These are phyloP conservation scores for Boletellus emodensis DNA, from an alignment of 768 basidiomycete species.

Conservation along the genomic window DNA sequence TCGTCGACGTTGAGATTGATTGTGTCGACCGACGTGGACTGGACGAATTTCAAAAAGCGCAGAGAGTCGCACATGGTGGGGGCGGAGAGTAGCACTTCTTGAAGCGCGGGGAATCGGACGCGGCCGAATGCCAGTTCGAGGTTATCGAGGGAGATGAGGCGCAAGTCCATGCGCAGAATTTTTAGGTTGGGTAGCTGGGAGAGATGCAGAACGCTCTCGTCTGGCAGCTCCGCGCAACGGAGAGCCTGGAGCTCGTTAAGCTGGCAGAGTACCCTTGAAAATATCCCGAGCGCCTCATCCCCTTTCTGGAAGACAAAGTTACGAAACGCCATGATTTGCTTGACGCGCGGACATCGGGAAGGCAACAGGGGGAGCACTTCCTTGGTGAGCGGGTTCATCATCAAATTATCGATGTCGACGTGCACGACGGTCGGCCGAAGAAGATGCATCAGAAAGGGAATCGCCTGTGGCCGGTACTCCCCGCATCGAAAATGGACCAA, in stretches of 20 bases:
- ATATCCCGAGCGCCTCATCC: conserved; percentile 21
- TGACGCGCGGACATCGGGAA: conserved; percentile 22
- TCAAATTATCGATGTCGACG: conserved; percentile 28
- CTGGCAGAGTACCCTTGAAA: conserved; percentile 22
- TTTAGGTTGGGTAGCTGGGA: conserved; percentile 18
- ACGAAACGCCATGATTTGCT: conserved; percentile 27
- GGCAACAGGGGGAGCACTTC: conserved; percentile 19
- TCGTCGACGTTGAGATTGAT: conserved; percentile 32
- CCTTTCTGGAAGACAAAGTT: conserved; percentile 26
- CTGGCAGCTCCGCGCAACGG: conserved; percentile 27
- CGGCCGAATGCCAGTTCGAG: conserved; percentile 14
- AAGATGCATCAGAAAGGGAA: conserved; percentile 23
- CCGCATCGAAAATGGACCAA: conserved; percentile 28
- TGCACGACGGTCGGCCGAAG: conserved; percentile 24
- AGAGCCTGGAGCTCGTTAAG: conserved; percentile 20
- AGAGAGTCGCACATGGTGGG: conserved; percentile 22
- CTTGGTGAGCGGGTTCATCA: conserved; percentile 21
- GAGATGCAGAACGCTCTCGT: conserved; percentile 21
- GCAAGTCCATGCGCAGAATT: conserved; percentile 26
- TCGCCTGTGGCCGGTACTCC: conserved; percentile 20
- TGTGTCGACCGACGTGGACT: conserved; percentile 27
- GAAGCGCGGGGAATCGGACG: conserved; percentile 19
- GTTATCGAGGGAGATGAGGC: conserved; percentile 20
- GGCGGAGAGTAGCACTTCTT: conserved; percentile 21
- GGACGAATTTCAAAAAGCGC: conserved; percentile 25